Evolutionary conservation across 2,329 filamentous ascomycete genomes (phyloP), one percentile per base, ranked within the genome.

Genomic region (Harringtonia lauricola): DNA sequence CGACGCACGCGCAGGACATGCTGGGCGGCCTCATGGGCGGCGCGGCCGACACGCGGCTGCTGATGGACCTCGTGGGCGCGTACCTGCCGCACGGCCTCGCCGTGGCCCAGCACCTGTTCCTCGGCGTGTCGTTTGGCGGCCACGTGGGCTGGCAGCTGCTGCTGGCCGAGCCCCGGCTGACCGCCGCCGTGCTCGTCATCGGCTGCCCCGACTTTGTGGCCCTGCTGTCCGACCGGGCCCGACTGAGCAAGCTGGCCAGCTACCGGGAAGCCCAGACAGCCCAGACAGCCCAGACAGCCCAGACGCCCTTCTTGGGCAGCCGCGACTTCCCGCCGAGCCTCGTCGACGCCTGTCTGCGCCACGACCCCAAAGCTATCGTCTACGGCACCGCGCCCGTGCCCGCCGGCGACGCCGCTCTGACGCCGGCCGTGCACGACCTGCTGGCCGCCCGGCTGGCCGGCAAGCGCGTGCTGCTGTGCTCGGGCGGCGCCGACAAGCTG

Each of bases 1-100:
- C 72, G 30, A 75, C 71, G 8, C 92, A 96, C 65, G 90, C 88
- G 0, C 79, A 86, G 57, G 92, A 98, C 61, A 95, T 98, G 88
- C 88, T 92, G 58, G 79, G 76, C 26, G 76, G 79, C 48, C 82
- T 89, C 47, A 75, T 77, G 62, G 72, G 76, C 42, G 90, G 85
- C 0, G 82, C 83, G 14, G 63, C 67, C n/a, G 90, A 96, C 59
- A 80, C 82, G 29, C 76, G 73, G 15, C 69, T 81, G 10, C 65
- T 96, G 49, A 81, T 96, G 51, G 82, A 88, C 53, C 75, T 87
- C 44, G 66, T 94, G 2, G 76, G 77, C n/a, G 79, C 79, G 12
- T 50, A 50, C 18, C n/a, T 12, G 12, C n/a, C 35, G n/a, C n/a
- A n/a, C n/a, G 14, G 24, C 40, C 36, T 42, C 17, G 26, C 40